Conservation (phyloP, 2,329 filamentous ascomycete genomes). For the Alternaria gaisen region DNA sequence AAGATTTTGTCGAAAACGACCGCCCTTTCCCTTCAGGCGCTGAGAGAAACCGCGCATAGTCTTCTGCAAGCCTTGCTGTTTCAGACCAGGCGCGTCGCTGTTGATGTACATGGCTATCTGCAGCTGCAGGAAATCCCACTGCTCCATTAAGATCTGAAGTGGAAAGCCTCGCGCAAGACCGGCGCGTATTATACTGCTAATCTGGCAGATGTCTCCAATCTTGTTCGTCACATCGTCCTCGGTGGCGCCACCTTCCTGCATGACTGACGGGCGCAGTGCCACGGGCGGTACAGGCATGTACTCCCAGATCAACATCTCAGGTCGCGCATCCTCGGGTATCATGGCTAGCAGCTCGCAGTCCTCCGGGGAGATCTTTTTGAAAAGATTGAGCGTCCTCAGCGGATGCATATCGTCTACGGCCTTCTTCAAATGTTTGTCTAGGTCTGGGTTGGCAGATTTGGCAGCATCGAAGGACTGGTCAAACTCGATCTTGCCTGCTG, state of each 20-base stretch:
- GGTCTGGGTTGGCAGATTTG: conserved; percentile 77
- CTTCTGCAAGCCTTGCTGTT: conserved; percentile 86
- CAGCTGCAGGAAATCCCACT: conserved; percentile 96
- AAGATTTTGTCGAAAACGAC: conserved; percentile 93
- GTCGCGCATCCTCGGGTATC: conserved; percentile 83
- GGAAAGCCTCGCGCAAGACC: conserved; percentile 84
- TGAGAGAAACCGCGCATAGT: conserved; percentile 94
- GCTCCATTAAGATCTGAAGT: conserved; percentile 91
- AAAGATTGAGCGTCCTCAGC: conserved; percentile 85
- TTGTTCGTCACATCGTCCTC: conserved; percentile 98
- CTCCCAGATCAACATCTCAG: conserved; percentile 98
- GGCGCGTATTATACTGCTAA: conserved; percentile 85
- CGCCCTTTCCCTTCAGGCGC: conserved; percentile 94
- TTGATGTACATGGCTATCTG: conserved; percentile 99
- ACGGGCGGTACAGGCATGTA: conserved; percentile 93
- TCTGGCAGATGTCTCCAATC: conserved; percentile 93
- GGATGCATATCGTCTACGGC: conserved; percentile 96
- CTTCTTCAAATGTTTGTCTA: conserved; percentile 91
- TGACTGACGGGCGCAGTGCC: conserved; percentile 91
- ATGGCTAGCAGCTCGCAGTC: conserved; percentile 94
- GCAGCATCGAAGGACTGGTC: conserved; percentile 85
- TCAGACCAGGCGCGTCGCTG: conserved; percentile 91
- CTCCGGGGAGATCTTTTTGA: conserved; percentile 82
- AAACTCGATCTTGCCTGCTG: conserved; percentile 82
- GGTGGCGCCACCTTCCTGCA: conserved; percentile 90